phyloP scores from a whole-genome alignment of 2,329 filamentous ascomycete genomes.

The Diaporthe citrichinensis region DNA sequence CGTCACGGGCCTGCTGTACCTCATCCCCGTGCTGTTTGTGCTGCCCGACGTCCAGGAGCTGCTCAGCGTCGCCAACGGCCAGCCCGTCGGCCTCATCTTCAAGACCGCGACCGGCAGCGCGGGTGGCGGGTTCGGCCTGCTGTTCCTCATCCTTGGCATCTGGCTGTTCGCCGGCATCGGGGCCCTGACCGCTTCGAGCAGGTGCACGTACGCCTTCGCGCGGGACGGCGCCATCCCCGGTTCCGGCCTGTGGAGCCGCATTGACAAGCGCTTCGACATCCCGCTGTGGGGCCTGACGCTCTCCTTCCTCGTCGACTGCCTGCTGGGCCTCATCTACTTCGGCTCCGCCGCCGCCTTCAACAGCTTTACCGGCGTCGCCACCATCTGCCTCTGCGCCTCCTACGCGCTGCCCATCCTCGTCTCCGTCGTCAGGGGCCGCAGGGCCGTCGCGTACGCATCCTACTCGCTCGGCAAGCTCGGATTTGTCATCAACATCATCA shows the following conservation, averaged over 20 bases:
- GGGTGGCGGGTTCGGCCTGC: conserved; percentile 79
- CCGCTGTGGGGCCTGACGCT: conserved; percentile 79
- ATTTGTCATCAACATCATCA: conserved; percentile 75
- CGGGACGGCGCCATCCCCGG: conserved; percentile 82
- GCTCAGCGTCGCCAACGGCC: conserved; percentile 76
- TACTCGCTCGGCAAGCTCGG: conserved; percentile 80
- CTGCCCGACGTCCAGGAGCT: conserved; percentile 76
- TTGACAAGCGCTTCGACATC: conserved; percentile 76
- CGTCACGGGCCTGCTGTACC: conserved; percentile 75
- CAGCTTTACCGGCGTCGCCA: conserved; percentile 84
- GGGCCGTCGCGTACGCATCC: conserved; percentile 73
- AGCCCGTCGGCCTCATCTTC: conserved; percentile 83
- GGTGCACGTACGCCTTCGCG: conserved; percentile 83
- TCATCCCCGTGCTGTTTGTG: conserved; percentile 83
- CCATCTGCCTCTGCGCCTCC: conserved; percentile 81
- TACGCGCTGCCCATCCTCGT: conserved; percentile 84
- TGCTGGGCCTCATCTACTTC: conserved; percentile 85
- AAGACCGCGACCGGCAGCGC: conserved; percentile 81
- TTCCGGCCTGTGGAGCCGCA: conserved; percentile 74
- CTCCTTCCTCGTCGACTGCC: conserved; percentile 76
- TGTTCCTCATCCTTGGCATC: conserved; percentile 83
- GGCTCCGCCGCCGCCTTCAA: conserved; percentile 83
- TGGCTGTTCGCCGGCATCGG: conserved; percentile 83
- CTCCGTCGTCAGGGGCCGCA: conserved; percentile 75
- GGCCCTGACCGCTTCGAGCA: conserved; percentile 79